Conservation (phyloP, 352 stramenopile genomes). For the Phytophthora kernoviae region DNA sequence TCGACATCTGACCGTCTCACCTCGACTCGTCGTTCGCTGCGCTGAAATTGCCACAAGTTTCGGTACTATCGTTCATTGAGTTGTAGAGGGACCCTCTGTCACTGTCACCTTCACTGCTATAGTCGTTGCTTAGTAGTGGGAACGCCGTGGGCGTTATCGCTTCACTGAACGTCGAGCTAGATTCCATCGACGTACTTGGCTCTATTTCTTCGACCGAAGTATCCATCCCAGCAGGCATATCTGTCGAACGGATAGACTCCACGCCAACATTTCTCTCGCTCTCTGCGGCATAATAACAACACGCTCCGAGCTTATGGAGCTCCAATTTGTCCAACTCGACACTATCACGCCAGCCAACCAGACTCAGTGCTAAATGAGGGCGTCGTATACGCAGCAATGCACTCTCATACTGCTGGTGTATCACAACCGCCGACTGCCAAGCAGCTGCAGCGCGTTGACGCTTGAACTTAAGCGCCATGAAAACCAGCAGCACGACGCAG, state of each 20-base stretch:
- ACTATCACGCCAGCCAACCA: conserved; percentile 34
- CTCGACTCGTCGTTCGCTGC: background rate
- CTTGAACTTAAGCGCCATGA: conserved; percentile 28
- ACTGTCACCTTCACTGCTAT: conserved; percentile 2
- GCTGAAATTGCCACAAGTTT: background rate
- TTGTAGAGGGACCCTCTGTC: conserved; percentile 14
- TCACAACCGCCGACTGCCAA: conserved; percentile 5
- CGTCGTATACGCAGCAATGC: conserved; percentile 23
- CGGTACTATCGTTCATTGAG: conserved; percentile 6
- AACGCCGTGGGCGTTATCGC: background rate
- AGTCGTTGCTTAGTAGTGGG: background rate
- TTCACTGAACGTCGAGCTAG: conserved; percentile 16
- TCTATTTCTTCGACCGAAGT: conserved; percentile 6
- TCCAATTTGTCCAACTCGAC: conserved; percentile 32
- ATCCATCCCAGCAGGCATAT: background rate
- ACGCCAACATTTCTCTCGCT: background rate
- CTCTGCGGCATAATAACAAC: conserved; percentile 19
- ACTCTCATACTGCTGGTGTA: conserved; percentile 15
- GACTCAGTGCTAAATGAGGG: conserved; percentile 27
- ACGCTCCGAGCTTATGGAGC: conserved; percentile 22
- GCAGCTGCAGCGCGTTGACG: background rate
- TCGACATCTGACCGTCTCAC: no score
- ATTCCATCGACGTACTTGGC: conserved; percentile 14
- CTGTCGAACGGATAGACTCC: background rate
- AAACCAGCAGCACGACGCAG: conserved; percentile 25